These are phyloP conservation scores for Aotearoamyces nothofagi DNA, from an alignment of 2,329 filamentous ascomycete genomes.

Conservation along the genomic window DNA sequence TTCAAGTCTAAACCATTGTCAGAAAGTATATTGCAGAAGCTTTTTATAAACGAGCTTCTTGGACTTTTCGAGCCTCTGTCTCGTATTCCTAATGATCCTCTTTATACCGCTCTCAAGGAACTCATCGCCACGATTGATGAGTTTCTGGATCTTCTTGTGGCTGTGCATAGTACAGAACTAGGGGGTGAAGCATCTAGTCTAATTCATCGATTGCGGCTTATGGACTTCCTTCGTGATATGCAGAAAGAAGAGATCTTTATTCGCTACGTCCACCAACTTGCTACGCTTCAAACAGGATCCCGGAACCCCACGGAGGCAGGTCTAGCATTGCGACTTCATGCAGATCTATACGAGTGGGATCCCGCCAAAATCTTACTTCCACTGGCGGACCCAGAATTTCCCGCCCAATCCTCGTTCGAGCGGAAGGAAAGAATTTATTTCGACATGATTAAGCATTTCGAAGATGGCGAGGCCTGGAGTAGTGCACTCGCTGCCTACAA, in stretches of 20 bases:
- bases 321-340: constrained; percentile 76
- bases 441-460: constrained; percentile 86
- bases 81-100: constrained; percentile 49
- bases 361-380: constrained; percentile 49
- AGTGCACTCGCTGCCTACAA: constrained; percentile 78
- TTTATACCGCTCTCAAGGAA: constrained; percentile 63
- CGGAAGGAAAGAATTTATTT: constrained; percentile 88
- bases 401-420: constrained; percentile 76
- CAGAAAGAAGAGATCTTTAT: constrained; percentile 95
- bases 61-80: constrained; percentile 63
- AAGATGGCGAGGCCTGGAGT: constrained; percentile 89
- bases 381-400: constrained; percentile 60
- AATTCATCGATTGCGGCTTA: constrained; percentile 76
- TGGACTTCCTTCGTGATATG: constrained; percentile 95
- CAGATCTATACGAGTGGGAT: constrained; percentile 88
- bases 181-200: constrained; percentile 65
- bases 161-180: constrained; percentile 66
- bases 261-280: constrained; percentile 86
- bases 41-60: constrained; percentile 77
- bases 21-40: constrained; percentile 80
- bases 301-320: constrained; percentile 79
- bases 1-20: constrained; percentile 83
- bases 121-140: constrained; percentile 79
- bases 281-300: constrained; percentile 57
- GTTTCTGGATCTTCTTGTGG: constrained; percentile 78